phyloP scores from a whole-genome alignment of 2,329 filamentous ascomycete genomes.

The Epichloe baconii region DNA sequence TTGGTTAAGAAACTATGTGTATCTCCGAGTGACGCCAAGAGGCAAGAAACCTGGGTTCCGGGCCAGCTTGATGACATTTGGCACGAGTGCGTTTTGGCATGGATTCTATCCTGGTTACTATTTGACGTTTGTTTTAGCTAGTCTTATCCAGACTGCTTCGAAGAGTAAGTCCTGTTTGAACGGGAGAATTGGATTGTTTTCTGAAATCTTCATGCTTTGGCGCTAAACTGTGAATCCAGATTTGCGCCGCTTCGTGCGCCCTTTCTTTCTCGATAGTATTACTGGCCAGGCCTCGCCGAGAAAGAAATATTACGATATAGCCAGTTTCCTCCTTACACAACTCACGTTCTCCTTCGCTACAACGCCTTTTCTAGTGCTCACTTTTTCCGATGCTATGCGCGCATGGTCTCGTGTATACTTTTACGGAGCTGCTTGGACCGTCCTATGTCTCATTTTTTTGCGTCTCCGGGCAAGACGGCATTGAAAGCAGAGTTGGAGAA shows the following conservation, averaged over 20 bases:
- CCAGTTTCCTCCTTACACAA: constrained; percentile 65
- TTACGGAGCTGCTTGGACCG: constrained; percentile 62
- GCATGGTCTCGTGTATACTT: constrained; percentile 85
- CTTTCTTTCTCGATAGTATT: constrained; percentile 78
- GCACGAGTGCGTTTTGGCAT: constrained; percentile 93
- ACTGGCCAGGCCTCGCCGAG: constrained; percentile 52
- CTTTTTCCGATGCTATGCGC: constrained; percentile 53
- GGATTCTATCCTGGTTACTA: constrained; percentile 98
- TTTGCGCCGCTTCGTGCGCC: constrained; percentile 75
- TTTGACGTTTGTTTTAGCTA: constrained; percentile 75
- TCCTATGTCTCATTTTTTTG: constrained; percentile 60
- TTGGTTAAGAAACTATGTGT: constrained; percentile 93
- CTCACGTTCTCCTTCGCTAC: constrained; percentile 71
- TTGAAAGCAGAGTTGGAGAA: constrained; percentile 47
- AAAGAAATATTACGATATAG: constrained; percentile 80
- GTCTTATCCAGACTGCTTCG: constrained; percentile 81
- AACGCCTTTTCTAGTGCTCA: constrained; percentile 74
- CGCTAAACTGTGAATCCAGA: constrained; percentile 38
- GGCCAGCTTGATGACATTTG: constrained; percentile 85
- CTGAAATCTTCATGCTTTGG: neutral
- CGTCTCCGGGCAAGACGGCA: constrained; percentile 56
- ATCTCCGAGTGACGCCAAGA: constrained; percentile 84
- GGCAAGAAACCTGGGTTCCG: constrained; percentile 95
- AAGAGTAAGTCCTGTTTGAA: constrained; percentile 57
- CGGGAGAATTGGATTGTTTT: neutral